These are phyloP conservation scores for Botrytis hyacinthi DNA, from an alignment of 2,329 filamentous ascomycete species.

Conservation along the genomic window DNA sequence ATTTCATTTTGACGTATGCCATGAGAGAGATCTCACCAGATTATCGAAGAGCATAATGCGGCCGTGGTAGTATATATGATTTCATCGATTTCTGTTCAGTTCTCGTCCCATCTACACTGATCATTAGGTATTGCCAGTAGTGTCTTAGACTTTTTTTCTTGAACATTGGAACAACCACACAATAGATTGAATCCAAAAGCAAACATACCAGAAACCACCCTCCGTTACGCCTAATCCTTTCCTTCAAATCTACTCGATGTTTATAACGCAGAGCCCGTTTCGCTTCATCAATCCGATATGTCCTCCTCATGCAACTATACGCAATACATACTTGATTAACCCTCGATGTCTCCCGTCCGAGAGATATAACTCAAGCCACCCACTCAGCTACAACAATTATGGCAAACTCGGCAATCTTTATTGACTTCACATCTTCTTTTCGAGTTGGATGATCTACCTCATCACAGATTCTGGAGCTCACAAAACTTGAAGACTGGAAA, in stretches of 20 bases:
- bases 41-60: not conserved
- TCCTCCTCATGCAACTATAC: not conserved
- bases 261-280: not conserved
- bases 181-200: not conserved
- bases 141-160: not conserved
- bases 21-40: not conserved
- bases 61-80: not conserved
- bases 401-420: conserved; percentile 16
- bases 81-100: not conserved
- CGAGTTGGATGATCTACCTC: conserved; percentile 18
- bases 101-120: not conserved
- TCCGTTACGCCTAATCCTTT: not conserved
- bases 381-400: conserved; percentile 27
- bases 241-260: not conserved
- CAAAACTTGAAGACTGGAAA: not conserved
- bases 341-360: conserved; percentile 16
- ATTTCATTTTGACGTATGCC: no score
- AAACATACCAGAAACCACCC: not conserved
- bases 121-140: not conserved
- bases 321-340: not conserved
- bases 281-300: not conserved
- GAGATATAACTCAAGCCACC: conserved; percentile 23
- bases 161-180: not conserved
- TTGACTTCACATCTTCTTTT: conserved; percentile 17
- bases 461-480: not conserved